phyloP scores from a whole-genome alignment of 116 monocot genomes.

The Dioscorea cayenensis region DNA sequence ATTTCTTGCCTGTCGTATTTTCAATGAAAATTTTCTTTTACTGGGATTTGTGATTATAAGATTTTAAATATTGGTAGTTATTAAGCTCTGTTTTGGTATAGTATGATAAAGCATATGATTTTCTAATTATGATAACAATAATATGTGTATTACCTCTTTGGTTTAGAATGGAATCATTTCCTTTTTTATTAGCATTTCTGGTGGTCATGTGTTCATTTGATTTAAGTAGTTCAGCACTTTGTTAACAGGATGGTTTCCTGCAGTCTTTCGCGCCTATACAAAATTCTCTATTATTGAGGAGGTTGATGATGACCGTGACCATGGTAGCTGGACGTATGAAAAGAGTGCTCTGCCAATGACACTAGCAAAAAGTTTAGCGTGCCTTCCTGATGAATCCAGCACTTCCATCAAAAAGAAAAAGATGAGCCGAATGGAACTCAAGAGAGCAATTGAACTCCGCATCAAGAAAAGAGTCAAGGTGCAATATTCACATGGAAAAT shows the following conservation, averaged over 20 bases:
- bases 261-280: background rate
- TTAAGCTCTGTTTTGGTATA: background rate
- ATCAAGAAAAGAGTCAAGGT: conserved; percentile 84
- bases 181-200: too few species aligned
- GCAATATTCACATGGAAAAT: conserved; percentile 60
- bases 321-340: background rate
- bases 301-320: background rate
- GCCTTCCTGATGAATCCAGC: conserved; percentile 52
- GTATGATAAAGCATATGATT: background rate
- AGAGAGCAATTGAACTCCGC: conserved; percentile 54
- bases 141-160: too few species aligned
- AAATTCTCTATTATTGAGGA: background rate
- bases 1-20: too few species aligned
- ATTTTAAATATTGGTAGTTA: background rate
- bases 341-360: conserved; percentile 13
- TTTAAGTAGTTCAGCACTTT: background rate
- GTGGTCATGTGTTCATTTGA: background rate
- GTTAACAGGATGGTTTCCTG: background rate
- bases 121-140: background rate
- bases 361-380: conserved; percentile 83
- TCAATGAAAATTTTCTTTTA: too few species aligned
- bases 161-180: too few species aligned
- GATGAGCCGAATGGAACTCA: conserved; percentile 40
- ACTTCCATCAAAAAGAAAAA: conserved; percentile 16
- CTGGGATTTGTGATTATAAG: too few species aligned